phyloP scores from a whole-genome alignment of 2,329 filamentous ascomycete genomes.

The Colletotrichum tanaceti region DNA sequence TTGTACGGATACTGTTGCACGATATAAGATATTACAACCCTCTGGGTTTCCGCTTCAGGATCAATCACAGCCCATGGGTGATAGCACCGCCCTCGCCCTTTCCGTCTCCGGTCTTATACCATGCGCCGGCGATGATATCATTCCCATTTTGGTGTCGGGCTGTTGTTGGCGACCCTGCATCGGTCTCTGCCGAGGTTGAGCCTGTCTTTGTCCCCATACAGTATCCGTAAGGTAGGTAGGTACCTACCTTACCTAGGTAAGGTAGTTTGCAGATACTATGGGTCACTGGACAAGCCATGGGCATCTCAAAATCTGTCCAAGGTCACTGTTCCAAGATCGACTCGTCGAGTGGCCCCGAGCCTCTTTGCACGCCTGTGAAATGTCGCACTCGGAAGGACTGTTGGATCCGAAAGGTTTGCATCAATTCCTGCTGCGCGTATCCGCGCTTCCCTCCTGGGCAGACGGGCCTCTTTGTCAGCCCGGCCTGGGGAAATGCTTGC shows the following conservation, averaged over 20 bases:
- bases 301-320: slow-evolving; percentile 14
- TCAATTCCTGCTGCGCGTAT: neutral
- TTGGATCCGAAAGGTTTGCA: slow-evolving; percentile 11
- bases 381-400: neutral
- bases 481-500: neutral
- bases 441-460: slow-evolving; percentile 7
- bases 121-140: slow-evolving; percentile 29
- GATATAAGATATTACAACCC: neutral
- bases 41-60: neutral
- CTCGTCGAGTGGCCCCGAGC: slow-evolving; percentile 19
- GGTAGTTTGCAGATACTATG: slow-evolving; percentile 3
- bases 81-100: neutral
- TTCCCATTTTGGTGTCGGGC: slow-evolving; percentile 23
- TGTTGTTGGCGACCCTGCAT: slow-evolving; percentile 16
- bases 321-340: slow-evolving; percentile 19
- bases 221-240: too few species aligned
- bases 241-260: too few species aligned
- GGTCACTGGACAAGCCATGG: slow-evolving; percentile 16
- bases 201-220: neutral
- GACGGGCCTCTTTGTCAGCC: slow-evolving; percentile 30
- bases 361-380: neutral
- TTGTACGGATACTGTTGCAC: neutral
- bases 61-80: neutral
- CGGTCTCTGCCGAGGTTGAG: slow-evolving; percentile 30
- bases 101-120: neutral